Evolutionary conservation across 345 rosid species (phyloP), one percentile per base, ranked within the genome.

Genomic region (Carallia pectinifolia): DNA sequence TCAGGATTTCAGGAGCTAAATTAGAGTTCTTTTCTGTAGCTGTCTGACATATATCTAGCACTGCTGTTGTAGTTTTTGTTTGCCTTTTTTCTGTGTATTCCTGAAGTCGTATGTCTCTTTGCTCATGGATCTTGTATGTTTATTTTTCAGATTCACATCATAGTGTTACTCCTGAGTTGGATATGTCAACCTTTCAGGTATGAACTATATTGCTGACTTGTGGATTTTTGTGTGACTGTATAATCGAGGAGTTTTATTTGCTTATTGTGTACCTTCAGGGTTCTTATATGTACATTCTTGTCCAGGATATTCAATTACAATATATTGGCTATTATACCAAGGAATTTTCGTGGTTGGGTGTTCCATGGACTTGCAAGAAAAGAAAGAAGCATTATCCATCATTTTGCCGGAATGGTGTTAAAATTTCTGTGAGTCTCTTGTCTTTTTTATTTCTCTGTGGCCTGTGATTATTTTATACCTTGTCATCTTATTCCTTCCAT

Each of bases 301-400:
- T 39, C 9, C 76, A 80, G 89, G 85, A 71, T 47, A 37, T 64
- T 58, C 81, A 80, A 38, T 65, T 58, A 7, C 33, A 31, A 65
- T 80, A 80, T 78, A 67, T 72, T 40, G 76, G 72, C 58, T 74
- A 64, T 13, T 36, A 60, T 64, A 34, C 79, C 19, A 74, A 66
- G 63, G 79, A 75, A 7, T 69, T 83, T 71, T 74, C 65, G 3
- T 92, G 98, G 98, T 61, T 88, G 72, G 96, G 98, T 38, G 65
- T 86, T 65, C 75, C 87, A 2, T 85, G 90, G 90, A 87, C 72
- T 7, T 87, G 87, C 70, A 79, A 79, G 71, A 90, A 80, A 71
- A 78, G 77, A 74, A 79, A 87, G 48, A 86, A 72, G 69, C 96
- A 92, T 79, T 92, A 84, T 60, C 78, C 66, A 56, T 85, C 94